Evolutionary conservation across 2,329 filamentous ascomycete species (phyloP), one percentile per base, ranked within the genome.

Genomic region (Neonectria coccinea): DNA sequence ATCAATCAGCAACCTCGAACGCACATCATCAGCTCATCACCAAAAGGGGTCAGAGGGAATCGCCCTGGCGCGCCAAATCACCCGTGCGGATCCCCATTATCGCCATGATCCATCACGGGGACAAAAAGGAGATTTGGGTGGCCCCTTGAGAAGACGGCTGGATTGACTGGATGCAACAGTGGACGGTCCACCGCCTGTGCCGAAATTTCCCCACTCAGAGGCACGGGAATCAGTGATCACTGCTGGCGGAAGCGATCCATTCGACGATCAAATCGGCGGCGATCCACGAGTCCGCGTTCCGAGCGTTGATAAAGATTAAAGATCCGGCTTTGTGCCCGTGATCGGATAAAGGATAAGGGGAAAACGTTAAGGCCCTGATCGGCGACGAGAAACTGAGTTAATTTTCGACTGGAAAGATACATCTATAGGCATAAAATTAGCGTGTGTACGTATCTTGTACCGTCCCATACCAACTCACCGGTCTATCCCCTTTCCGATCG

Each of bases 81-180:
- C 51, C 64, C 48, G 29, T 63, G 62, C 67, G 67, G 67, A 64
- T 67, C 65, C 64, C 56, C 51, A 66, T 64, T 33, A 65, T 45
- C 48, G 44, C 41, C 22, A 59, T 69, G 65, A 69, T 65, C 41
- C 29, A 62, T 67, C 67, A 69, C 67, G 59, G 56, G 67, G 50
- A 41, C 61, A 42, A 27, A 60, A 65, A 62, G 5, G 58, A 62
- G 62, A 67, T 66, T 65, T 59, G 56, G 47, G 36, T 29, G 53
- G 22, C 59, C 53, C 59, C 48, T 12, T 20, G 29, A 42, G n/a
- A 58, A 58, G 51, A 22, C 53, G 41, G n/a, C 50, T 11, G n/a
- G 44, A 42, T 59, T 59, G 36, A 8, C 20, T 25, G 20, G 12
- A 22, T 16, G 20, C 22, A 5, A 5, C 12, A 14, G 33, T 39